Percentiles rank a stretch among this genome's conserved stretches.
These are phyloP conservation scores for Ceratocystis harringtonii DNA, from an alignment of 2,329 filamentous ascomycete species.

Conservation along the genomic window DNA sequence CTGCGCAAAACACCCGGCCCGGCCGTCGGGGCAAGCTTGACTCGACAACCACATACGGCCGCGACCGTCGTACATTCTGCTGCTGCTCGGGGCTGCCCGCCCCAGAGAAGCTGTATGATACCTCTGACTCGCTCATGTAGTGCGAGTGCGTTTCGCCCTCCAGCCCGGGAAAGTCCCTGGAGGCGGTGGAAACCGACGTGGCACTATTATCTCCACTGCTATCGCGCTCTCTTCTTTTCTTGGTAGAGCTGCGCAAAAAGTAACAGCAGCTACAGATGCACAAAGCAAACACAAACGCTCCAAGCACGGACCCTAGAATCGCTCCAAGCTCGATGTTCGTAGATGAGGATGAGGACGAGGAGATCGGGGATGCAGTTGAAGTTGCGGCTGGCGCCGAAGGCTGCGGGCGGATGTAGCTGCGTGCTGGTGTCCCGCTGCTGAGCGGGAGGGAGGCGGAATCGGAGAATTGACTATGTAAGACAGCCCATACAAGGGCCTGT, in stretches of 20 bases:
- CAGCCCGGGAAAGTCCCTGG: not conserved
- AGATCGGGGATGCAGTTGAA: not conserved
- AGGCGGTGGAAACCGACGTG: too few relatives aligned
- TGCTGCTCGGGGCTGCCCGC: not conserved
- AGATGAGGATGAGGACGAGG: not conserved
- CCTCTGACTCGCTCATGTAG: not conserved
- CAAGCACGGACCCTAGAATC: not conserved
- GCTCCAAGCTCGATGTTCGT: not conserved
- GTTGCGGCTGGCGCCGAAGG: not conserved
- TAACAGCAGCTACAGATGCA: slow-evolving; percentile 3
- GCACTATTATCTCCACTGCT: too few relatives aligned
- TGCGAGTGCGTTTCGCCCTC: not conserved
- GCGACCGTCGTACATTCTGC: not conserved
- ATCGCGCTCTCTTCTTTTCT: not conserved
- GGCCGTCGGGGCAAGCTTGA: not conserved
- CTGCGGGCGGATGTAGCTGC: not conserved
- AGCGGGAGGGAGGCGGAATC: not conserved
- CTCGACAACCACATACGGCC: too few relatives aligned
- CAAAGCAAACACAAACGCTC: not conserved
- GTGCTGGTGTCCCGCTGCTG: not conserved
- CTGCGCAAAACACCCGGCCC: not conserved
- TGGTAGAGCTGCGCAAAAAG: not conserved
- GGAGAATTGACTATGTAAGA: not conserved
- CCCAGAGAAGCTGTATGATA: not conserved
- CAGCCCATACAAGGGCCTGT: too few relatives aligned